Evolutionary conservation across 495 filamentous ascomycete species (phyloP).

Genomic region (Penicillium canariense): DNA sequence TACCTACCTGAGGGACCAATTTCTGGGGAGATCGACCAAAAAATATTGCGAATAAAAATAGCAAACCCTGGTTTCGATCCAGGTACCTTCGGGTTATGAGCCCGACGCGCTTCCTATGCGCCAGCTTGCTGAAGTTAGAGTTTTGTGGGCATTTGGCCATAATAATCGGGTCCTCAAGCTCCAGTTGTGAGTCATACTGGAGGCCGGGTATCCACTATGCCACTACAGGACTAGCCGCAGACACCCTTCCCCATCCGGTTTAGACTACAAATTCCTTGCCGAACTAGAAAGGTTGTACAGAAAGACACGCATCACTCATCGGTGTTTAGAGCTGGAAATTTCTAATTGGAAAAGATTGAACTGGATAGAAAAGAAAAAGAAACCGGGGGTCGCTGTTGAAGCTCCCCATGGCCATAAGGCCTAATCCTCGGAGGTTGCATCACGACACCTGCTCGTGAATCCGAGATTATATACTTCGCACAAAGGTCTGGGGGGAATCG

Average conservation of each 20-base stretch:
- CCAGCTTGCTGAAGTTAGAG: constrained; percentile 1
- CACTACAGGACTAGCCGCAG: neutral
- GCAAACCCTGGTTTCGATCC: constrained; percentile 8
- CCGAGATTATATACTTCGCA: too few species aligned
- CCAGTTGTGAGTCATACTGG: constrained; percentile 1
- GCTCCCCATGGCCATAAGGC: too few species aligned
- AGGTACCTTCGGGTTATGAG: constrained; percentile 8
- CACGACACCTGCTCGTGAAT: too few species aligned
- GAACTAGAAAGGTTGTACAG: too few species aligned
- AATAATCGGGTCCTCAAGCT: neutral
- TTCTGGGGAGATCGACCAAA: neutral
- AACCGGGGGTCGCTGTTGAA: too few species aligned
- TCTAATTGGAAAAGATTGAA: too few species aligned
- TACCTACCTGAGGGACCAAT: neutral
- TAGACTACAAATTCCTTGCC: neutral
- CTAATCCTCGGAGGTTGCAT: too few species aligned
- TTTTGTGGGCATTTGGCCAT: neutral
- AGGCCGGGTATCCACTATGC: neutral
- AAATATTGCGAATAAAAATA: neutral
- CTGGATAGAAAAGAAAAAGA: too few species aligned
- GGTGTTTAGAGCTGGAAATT: too few species aligned
- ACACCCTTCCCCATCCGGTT: neutral
- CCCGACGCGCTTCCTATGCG: constrained; percentile 7
- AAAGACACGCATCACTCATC: too few species aligned
- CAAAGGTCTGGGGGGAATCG: too few species aligned